phyloP scores from a whole-genome alignment of 192 early-diverging fungal genomes.

The Radiomyces spectabilis region DNA sequence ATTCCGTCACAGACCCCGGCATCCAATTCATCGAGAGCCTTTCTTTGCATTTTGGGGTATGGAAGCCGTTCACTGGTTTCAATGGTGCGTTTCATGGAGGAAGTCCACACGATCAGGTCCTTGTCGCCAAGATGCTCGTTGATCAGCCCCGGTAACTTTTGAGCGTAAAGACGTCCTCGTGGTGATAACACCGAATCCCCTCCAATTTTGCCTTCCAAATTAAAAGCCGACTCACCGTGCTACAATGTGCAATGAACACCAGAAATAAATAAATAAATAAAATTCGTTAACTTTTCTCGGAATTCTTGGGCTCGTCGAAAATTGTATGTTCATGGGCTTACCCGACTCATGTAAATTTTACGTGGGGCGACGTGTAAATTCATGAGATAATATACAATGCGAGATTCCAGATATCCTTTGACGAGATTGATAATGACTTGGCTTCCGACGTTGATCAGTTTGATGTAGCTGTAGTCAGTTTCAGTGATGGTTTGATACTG shows the following conservation, averaged over 20 bases:
- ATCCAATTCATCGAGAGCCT: conserved; percentile 94
- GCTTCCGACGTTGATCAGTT: conserved; percentile 89
- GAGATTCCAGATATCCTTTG: conserved; percentile 88
- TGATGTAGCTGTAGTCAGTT: conserved; percentile 73
- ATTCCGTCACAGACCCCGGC: conserved; percentile 95
- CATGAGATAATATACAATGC: conserved; percentile 98
- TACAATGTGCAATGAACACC: too few species aligned
- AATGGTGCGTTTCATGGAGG: conserved; percentile 87
- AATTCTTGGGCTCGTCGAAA: too few species aligned
- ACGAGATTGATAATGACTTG: conserved; percentile 91
- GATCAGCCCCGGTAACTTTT: conserved; percentile 76
- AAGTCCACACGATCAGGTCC: conserved; percentile 89
- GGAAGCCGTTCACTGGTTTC: conserved; percentile 74
- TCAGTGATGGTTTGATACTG: conserved; percentile 85
- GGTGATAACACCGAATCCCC: conserved; percentile 89
- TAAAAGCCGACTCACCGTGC: conserved; percentile 92
- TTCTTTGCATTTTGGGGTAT: conserved; percentile 92
- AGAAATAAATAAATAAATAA: too few species aligned
- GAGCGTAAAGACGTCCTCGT: conserved; percentile 79
- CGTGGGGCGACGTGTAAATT: conserved; percentile 95
- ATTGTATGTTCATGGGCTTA: conserved; percentile 46
- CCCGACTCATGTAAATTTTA: conserved; percentile 83
- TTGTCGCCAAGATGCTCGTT: conserved; percentile 64
- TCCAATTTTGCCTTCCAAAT: conserved; percentile 86
- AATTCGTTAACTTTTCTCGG: too few species aligned